A percentile compares a stretch with the other conserved stretches of the same genome.
These are phyloP conservation scores for Leishmania amazonensis DNA, from an alignment of 208 protist genomes.

Conservation along the genomic window DNA sequence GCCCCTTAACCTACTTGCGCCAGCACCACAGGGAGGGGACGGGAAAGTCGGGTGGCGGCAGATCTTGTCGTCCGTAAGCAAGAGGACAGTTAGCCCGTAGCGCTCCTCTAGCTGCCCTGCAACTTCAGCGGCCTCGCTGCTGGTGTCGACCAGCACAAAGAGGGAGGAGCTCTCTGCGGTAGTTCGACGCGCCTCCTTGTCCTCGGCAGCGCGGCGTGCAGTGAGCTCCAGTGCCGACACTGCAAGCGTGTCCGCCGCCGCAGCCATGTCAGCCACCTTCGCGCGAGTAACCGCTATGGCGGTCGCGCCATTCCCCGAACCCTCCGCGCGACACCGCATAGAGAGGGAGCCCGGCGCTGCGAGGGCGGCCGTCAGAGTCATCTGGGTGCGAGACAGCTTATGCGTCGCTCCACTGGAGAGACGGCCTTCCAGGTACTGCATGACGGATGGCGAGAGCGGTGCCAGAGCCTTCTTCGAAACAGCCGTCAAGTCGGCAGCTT, in stretches of 20 bases:
- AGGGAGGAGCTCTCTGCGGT: slow-evolving; percentile 20
- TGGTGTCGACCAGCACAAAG: slow-evolving; percentile 50
- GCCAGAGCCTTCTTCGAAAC: neutral
- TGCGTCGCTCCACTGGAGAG: slow-evolving; percentile 12
- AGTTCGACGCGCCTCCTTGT: neutral
- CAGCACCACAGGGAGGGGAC: neutral
- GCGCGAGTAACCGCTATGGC: slow-evolving; percentile 41
- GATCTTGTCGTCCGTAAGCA: slow-evolving; percentile 18
- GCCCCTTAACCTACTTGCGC: neutral
- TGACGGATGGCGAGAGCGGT: slow-evolving; percentile 14
- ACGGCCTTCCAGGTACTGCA: slow-evolving; percentile 23
- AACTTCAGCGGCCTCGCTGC: slow-evolving; percentile 27
- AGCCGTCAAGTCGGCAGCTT: neutral
- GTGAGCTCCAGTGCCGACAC: slow-evolving; percentile 41
- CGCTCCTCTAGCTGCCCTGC: slow-evolving; percentile 22
- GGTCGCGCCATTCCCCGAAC: neutral
- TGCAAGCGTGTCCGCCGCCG: slow-evolving; percentile 26
- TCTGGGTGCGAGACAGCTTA: slow-evolving; percentile 27
- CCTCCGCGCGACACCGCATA: neutral
- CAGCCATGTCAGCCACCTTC: slow-evolving; percentile 14
- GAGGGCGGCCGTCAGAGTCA: slow-evolving; percentile 26
- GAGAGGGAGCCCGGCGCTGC: neutral
- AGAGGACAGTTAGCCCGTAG: slow-evolving; percentile 35
- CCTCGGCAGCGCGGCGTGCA: slow-evolving; percentile 1
- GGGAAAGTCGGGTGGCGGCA: slow-evolving; percentile 25